Percentiles rank a stretch among this genome's conserved stretches.
These are phyloP conservation scores for Russula olivacea DNA, from an alignment of 768 basidiomycete genomes.

Conservation along the genomic window DNA sequence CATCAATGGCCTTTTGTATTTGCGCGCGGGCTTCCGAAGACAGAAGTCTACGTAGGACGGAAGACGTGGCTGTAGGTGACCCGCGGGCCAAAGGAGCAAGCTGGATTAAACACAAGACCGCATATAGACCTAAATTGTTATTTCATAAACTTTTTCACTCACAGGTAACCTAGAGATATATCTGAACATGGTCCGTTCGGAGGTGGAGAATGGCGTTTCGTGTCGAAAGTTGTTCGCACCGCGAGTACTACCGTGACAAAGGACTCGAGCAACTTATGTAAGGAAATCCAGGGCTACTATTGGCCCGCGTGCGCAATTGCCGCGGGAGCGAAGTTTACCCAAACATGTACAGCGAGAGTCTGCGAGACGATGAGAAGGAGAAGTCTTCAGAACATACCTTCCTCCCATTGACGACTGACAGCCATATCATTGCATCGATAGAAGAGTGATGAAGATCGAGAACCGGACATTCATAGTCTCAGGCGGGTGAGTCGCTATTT, in stretches of 20 bases:
- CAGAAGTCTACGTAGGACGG: slow-evolving; percentile 43
- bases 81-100: slow-evolving; percentile 20
- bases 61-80: slow-evolving; percentile 26
- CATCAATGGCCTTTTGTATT: slow-evolving; percentile 68
- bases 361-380: neutral
- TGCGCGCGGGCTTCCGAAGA: slow-evolving; percentile 54
- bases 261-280: no score
- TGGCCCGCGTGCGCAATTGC: no score
- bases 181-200: slow-evolving; percentile 2
- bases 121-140: no score
- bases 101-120: neutral
- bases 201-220: neutral
- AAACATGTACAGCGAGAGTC: no score
- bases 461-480: slow-evolving; percentile 52
- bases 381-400: no score
- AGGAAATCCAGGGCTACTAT: no score
- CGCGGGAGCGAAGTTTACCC: neutral
- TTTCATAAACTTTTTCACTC: neutral
- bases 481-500: slow-evolving; percentile 41
- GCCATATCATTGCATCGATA: neutral
- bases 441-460: slow-evolving; percentile 40
- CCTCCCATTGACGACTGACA: neutral
- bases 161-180: slow-evolving; percentile 13
- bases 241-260: no score
- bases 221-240: no score